Base-by-base conservation (phyloP, 139 green algal genomes). In the Diplosphaera chodatii region DNA sequence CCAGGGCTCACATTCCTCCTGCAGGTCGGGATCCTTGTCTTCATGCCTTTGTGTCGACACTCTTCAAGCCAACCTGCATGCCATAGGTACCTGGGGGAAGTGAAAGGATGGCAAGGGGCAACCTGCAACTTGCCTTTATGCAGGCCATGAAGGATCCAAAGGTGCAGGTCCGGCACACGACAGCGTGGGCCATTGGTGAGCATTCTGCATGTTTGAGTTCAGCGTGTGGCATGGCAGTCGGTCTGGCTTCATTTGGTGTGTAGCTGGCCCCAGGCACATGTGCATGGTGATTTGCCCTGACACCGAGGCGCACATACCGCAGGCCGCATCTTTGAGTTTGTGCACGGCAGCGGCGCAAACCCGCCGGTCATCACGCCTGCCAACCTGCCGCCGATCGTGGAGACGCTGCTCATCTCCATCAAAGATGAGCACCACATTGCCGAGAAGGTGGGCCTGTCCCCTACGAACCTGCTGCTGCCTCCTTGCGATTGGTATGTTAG, bases 301-400 rank as follows among this genome's bases (percentile, higher is more conserved):
- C n/a, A n/a, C n/a, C n/a, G n/a, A n/a, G n/a, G n/a, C n/a, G n/a
- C n/a, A n/a, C n/a, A n/a, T n/a, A n/a, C n/a, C 62, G 40, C 79
- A 83, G 83, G 88, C 23, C 88, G 91, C 55, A 96, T 98, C 33
- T 97, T 96, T 78, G 90, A 98, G 84, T 94, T 94, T 78, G 81
- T 98, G 74, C 92, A 96, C 64, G 80, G 81, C 25, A 63, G 78
- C 1, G 72, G 76, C 34, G 77, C 78, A 21, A 68, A 82, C 33
- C 77, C 65, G 64, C 70, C 81, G 29, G 65, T 92, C 10, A 74
- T 88, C 55, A 89, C 68, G 23, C 32, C 85, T 20, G 32, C 82
- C 32, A 84, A 83, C 37, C 73, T 96, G 66, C 70, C 84, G 3
- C 72, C 88, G 41, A 88, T 93, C 68, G 74, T 93, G 27, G 30